Evolutionary conservation across 768 basidiomycete species (phyloP), one percentile per base, ranked within the genome.

Genomic region (Tulasnella calospora): DNA sequence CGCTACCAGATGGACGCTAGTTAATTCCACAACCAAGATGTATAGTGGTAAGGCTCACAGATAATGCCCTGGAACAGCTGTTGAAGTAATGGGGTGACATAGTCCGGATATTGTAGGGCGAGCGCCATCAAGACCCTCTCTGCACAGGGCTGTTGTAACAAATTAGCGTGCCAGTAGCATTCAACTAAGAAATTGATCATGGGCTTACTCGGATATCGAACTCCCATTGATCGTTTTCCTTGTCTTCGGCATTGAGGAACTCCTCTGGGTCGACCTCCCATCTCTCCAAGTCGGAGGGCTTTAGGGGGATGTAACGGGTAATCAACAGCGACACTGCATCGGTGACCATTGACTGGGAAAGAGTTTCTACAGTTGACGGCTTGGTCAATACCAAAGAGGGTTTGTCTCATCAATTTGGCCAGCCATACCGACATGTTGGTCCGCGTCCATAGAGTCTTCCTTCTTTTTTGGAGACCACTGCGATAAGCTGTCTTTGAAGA

Each of bases 191-290:
- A 9, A n/a, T 27, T 1, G 27, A 79, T 33, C 79, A 77, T 57
- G 67, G n/a, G 41, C 91, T 38, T 82, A 97, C 96, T 80, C 97
- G 88, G 79, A 98, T 89, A 81, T 97, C 95, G 82, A 89, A 98
- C 81, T 96, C 92, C 96, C 96, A 98, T 78, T 93, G 90, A 51
- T 96, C 95, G 61, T 90, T 93, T 80, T 95, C 95, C 80, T 91
- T 91, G 79, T 95, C 94, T 84, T 98, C 95, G 13, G 90, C 84
- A 79, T 94, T 94, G 15, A 97, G 89, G 94, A 95, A 99, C 81
- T 96, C 94, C 86, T 99, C 97, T 0, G 96, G 95, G 83, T 96
- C 94, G 21, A 88, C 87, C 85, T 91, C 87, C 94, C 96, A 95
- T 6, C 88, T 88, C 80, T 94, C 90, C 13, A 98, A 87, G 83